phyloP scores from a whole-genome alignment of 768 basidiomycete genomes.

The Fibroporia radiculosa region DNA sequence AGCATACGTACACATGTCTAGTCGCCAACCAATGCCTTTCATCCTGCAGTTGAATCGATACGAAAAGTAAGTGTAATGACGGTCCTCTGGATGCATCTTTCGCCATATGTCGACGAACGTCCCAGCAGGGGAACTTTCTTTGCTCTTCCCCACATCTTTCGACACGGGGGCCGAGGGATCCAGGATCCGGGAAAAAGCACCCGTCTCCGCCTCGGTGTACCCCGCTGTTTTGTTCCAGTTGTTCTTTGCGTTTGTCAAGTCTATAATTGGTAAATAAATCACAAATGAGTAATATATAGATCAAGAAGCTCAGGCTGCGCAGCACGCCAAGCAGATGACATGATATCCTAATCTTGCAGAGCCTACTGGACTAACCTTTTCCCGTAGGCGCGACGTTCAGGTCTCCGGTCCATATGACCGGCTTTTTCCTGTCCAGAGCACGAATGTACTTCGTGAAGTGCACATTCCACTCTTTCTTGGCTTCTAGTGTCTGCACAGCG shows the following conservation, averaged over 20 bases:
- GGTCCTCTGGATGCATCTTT: conserved; percentile 51
- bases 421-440: conserved; percentile 66
- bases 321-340: too few species aligned
- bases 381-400: conserved; percentile 81
- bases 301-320: too few species aligned
- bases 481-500: conserved; percentile 56
- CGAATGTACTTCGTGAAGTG: conserved; percentile 73
- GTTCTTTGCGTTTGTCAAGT: conserved; percentile 56
- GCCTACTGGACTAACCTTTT: conserved; percentile 38
- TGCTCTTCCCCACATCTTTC: conserved; percentile 15
- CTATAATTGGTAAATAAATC: conserved; percentile 25
- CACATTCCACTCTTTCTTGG: conserved; percentile 71
- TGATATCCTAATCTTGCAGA: too few species aligned
- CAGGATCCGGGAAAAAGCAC: conserved; percentile 64
- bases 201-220: conserved; percentile 77
- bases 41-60: conserved; percentile 73
- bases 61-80: conserved; percentile 80
- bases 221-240: conserved; percentile 90
- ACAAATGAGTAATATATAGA: not conserved
- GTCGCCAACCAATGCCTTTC: conserved; percentile 82
- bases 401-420: conserved; percentile 86
- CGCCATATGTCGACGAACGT: conserved; percentile 80
- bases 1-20: conserved; percentile 68
- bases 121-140: conserved; percentile 16
- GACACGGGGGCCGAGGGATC: conserved; percentile 33